These are phyloP conservation scores for Beta lomatogona DNA, from an alignment of 179 eudicot genomes.

Conservation along the genomic window DNA sequence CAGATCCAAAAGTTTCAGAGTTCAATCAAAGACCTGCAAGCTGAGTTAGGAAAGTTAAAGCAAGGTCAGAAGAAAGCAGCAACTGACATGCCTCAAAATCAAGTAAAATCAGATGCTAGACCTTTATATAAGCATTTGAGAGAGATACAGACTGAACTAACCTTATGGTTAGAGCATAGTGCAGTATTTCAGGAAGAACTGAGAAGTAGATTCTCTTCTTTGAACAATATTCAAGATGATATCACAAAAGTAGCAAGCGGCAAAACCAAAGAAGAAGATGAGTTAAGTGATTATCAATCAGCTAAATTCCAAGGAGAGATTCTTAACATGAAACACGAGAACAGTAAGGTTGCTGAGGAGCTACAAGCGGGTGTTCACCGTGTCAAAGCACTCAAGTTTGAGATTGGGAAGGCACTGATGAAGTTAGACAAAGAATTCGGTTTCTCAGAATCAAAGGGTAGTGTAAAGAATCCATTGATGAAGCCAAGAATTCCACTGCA, in stretches of 20 bases:
- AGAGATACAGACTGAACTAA: slow-evolving; percentile 74
- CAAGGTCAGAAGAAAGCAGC: slow-evolving; percentile 41
- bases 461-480: slow-evolving; percentile 38
- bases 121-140: slow-evolving; percentile 73
- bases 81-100: slow-evolving; percentile 17
- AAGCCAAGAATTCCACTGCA: slow-evolving; percentile 62
- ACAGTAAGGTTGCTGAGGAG: slow-evolving; percentile 70
- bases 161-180: slow-evolving; percentile 86
- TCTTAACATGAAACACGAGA: slow-evolving; percentile 85
- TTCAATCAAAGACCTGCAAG: slow-evolving; percentile 60
- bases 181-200: slow-evolving; percentile 66
- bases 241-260: slow-evolving; percentile 44
- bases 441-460: slow-evolving; percentile 35
- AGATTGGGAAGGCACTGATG: slow-evolving; percentile 44
- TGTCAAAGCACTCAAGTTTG: slow-evolving; percentile 50
- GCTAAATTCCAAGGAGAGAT: slow-evolving; percentile 90
- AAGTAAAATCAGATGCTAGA: slow-evolving; percentile 53
- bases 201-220: slow-evolving; percentile 51
- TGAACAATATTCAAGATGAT: slow-evolving; percentile 67
- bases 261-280: slow-evolving; percentile 34
- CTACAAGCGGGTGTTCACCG: slow-evolving; percentile 55
- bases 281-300: slow-evolving; percentile 56
- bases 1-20: slow-evolving; percentile 76
- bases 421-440: slow-evolving; percentile 61
- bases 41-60: slow-evolving; percentile 49